phyloP scores from a whole-genome alignment of 1,139 yeast genomes.

The Ogataea hybrid region DNA sequence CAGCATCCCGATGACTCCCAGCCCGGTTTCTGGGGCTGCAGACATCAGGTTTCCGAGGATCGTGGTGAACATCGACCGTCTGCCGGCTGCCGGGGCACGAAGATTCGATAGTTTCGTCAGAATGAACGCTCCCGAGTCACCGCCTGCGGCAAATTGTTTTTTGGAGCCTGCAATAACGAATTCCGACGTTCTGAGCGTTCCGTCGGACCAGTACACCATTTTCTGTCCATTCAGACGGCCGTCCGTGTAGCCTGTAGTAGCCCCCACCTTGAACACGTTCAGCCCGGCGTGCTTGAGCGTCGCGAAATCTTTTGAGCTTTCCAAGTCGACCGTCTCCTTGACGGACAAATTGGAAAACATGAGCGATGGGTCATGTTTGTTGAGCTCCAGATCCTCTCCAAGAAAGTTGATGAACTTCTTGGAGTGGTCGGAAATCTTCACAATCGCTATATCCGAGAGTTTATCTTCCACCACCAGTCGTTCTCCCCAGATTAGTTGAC shows the following conservation, averaged over 20 bases:
- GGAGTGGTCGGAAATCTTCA: slow-evolving; percentile 47
- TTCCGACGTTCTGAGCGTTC: slow-evolving; percentile 82
- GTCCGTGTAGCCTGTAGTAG: slow-evolving; percentile 77
- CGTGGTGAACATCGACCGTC: slow-evolving; percentile 19
- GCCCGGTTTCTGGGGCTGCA: slow-evolving; percentile 40
- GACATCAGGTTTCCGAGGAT: slow-evolving; percentile 35
- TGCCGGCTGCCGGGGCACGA: slow-evolving; percentile 10
- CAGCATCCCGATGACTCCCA: slow-evolving; percentile 90
- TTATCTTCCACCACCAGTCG: slow-evolving; percentile 55
- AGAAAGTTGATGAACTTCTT: slow-evolving; percentile 63
- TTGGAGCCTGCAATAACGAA: slow-evolving; percentile 60
- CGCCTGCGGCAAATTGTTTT: slow-evolving; percentile 74
- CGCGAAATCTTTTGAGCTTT: slow-evolving; percentile 30
- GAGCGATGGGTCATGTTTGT: slow-evolving; percentile 75
- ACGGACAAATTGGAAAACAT: slow-evolving; percentile 78
- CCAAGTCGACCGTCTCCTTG: slow-evolving; percentile 45
- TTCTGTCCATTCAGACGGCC: slow-evolving; percentile 80
- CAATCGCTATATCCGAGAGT: slow-evolving; percentile 81
- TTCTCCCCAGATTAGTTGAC: slow-evolving; percentile 94
- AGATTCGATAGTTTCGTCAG: slow-evolving; percentile 56
- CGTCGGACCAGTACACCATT: slow-evolving; percentile 91
- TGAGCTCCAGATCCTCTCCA: slow-evolving; percentile 75
- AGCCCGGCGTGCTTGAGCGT: slow-evolving; percentile 49
- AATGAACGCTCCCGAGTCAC: slow-evolving; percentile 93
- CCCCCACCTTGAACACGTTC: slow-evolving; percentile 85